Conservation (phyloP, 176 grass and related monocot genomes). For the Oryza meyeriana region DNA sequence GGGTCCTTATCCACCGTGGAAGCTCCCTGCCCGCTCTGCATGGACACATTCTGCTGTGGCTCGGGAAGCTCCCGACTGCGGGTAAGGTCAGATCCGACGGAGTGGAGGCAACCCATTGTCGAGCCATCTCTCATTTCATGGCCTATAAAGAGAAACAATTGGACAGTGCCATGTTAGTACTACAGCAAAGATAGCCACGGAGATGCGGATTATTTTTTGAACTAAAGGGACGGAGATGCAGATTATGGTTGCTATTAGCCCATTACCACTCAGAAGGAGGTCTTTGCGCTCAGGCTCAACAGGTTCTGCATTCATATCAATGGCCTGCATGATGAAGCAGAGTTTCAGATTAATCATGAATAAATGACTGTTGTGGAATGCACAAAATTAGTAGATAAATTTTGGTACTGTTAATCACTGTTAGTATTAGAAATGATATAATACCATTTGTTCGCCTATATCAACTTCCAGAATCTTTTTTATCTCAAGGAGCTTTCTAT, state of each 20-base stretch:
- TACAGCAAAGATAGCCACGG: not conserved
- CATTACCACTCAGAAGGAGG: constrained; percentile 33
- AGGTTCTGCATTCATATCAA: constrained; percentile 47
- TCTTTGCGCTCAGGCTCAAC: constrained; percentile 50
- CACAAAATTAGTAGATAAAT: not conserved
- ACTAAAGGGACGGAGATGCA: no score
- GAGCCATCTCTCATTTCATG: constrained; percentile 63
- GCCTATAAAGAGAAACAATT: constrained; percentile 29
- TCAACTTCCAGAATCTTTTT: constrained; percentile 62
- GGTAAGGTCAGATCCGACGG: constrained; percentile 90
- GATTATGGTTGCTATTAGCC: not conserved
- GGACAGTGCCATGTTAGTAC: not conserved
- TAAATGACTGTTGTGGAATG: not conserved
- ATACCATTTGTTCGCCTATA: constrained; percentile 45
- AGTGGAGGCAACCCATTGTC: constrained; percentile 76
- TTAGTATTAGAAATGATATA: not conserved
- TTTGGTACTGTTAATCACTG: not conserved
- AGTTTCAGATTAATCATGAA: not conserved
- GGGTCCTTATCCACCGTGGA: constrained; percentile 45
- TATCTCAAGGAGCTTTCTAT: constrained; percentile 79
- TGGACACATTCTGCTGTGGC: constrained; percentile 44
- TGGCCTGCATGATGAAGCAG: constrained; percentile 35
- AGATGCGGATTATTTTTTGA: not conserved
- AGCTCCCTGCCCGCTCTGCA: constrained; percentile 43
- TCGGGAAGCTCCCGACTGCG: constrained; percentile 62